These are phyloP conservation scores for Globisporangium megalacanthum DNA, from an alignment of 352 stramenopile genomes.

Conservation along the genomic window DNA sequence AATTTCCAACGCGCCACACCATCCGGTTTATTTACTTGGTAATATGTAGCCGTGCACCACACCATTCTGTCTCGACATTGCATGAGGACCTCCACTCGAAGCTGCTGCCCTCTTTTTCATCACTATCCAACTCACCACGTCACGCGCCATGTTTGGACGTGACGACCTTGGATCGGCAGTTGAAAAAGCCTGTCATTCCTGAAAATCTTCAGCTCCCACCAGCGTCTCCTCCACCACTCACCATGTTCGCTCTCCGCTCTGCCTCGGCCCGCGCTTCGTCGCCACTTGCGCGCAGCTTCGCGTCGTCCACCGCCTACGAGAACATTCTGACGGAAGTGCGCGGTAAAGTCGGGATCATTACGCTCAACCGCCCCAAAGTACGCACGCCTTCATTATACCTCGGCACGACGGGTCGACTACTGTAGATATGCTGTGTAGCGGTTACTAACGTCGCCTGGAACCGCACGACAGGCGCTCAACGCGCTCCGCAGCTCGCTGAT, in stretches of 20 bases:
- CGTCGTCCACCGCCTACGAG: slow-evolving; percentile 70
- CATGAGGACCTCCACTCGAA: too few relatives aligned
- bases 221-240: neutral
- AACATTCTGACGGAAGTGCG: slow-evolving; percentile 85
- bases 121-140: neutral
- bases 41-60: too few relatives aligned
- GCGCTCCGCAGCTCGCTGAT: slow-evolving; percentile 94
- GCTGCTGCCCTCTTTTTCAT: neutral
- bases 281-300: slow-evolving; percentile 40
- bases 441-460: neutral
- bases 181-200: neutral
- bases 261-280: slow-evolving; percentile 14
- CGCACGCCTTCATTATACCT: neutral
- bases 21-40: too few relatives aligned
- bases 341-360: slow-evolving; percentile 93
- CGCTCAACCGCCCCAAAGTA: slow-evolving; percentile 93
- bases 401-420: neutral
- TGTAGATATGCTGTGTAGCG: neutral
- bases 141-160: neutral
- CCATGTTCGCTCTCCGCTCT: slow-evolving; percentile 52
- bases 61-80: too few relatives aligned
- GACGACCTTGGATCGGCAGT: neutral
- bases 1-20: neutral
- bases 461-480: slow-evolving; percentile 85
- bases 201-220: neutral